Conservation (phyloP, 345 rosid species). For the Adansonia digitata region DNA sequence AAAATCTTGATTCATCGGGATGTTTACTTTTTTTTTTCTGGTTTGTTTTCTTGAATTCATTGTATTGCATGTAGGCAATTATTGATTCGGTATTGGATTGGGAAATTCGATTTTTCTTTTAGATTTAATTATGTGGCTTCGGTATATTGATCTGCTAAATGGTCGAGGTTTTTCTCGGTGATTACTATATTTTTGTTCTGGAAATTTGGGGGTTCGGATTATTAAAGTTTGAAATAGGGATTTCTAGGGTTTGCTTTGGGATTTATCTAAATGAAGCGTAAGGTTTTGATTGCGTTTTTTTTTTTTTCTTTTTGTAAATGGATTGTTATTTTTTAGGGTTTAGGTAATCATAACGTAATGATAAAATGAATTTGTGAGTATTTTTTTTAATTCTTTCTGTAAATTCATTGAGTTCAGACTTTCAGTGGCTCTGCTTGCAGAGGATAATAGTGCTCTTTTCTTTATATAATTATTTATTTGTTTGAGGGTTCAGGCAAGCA, state of each 20-base stretch:
- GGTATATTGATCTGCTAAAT: conserved; percentile 8
- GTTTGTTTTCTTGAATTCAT: neutral
- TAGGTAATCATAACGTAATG: neutral
- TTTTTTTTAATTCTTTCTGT: neutral
- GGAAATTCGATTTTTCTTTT: neutral
- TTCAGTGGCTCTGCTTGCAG: neutral
- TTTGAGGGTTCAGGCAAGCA: conserved; percentile 32
- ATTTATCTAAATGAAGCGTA: neutral
- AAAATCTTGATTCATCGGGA: neutral
- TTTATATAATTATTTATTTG: neutral
- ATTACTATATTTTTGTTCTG: neutral
- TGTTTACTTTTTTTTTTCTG: neutral
- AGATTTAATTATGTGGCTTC: conserved; percentile 3
- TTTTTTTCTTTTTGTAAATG: neutral
- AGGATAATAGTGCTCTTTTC: neutral
- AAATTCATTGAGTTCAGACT: neutral
- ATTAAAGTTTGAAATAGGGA: neutral
- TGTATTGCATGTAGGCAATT: conserved; percentile 3
- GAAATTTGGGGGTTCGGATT: conserved; percentile 1
- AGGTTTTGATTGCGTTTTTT: neutral
- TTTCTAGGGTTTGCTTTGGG: conserved; percentile 19
- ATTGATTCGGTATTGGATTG: conserved; percentile 8
- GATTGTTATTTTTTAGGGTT: conserved; percentile 16
- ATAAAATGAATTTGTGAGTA: neutral
- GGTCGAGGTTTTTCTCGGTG: neutral